Evolutionary conservation across 2,329 filamentous ascomycete genomes (phyloP).

Genomic region (Lasiodiplodia sp.): DNA sequence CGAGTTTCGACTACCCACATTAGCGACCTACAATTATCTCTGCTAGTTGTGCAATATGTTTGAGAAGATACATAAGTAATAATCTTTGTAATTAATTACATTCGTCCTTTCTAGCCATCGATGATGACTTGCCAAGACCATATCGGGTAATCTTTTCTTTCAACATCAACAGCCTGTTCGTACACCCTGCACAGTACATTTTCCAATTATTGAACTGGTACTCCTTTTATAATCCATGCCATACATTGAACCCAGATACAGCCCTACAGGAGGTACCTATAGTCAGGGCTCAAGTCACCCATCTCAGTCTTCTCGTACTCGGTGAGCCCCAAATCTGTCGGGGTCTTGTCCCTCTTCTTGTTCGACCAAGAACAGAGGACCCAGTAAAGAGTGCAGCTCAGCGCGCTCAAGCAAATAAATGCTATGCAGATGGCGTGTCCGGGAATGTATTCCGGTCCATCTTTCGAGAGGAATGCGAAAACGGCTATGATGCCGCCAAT

Average conservation of each 20-base stretch:
- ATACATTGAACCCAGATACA: not conserved
- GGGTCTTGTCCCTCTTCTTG: constrained; percentile 60
- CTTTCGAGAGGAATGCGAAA: constrained; percentile 59
- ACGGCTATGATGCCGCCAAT: constrained; percentile 61
- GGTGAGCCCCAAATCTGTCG: constrained; percentile 59
- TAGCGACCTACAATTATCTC: too few relatives aligned
- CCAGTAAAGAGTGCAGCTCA: constrained; percentile 68
- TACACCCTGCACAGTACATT: not conserved
- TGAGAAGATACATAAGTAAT: too few relatives aligned
- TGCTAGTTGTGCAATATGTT: too few relatives aligned
- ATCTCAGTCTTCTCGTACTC: constrained; percentile 69
- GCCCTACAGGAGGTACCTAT: constrained; percentile 64
- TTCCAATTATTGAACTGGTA: too few relatives aligned
- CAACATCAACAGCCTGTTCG: not conserved
- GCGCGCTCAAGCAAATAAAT: constrained; percentile 73
- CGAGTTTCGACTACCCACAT: too few relatives aligned
- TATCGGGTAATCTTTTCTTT: constrained; percentile 4
- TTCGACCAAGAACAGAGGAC: constrained; percentile 68
- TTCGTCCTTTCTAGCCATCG: too few relatives aligned
- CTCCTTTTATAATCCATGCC: too few relatives aligned
- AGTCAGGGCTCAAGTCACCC: constrained; percentile 67
- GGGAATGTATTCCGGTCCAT: constrained; percentile 72
- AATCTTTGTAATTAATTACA: too few relatives aligned
- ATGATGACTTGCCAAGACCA: too few relatives aligned
- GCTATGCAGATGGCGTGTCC: constrained; percentile 81